Percentiles rank a stretch among this genome's conserved stretches.
These are phyloP conservation scores for Phytopythium vexans DNA, from an alignment of 352 stramenopile species.

Conservation along the genomic window DNA sequence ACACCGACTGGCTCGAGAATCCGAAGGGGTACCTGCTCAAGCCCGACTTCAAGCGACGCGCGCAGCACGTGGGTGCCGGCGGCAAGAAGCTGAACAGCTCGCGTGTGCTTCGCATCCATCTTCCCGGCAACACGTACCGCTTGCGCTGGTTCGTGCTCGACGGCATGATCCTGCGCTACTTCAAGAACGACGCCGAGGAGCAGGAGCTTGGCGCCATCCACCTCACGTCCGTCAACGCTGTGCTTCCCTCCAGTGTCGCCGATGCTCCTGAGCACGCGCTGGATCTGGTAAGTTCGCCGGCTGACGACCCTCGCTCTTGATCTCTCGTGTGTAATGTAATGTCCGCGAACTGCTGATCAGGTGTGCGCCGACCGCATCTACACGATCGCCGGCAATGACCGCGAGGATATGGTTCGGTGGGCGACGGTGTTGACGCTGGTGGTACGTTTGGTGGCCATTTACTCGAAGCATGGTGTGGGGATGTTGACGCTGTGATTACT, in stretches of 20 bases:
- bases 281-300: slow-evolving; percentile 45
- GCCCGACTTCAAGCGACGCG: slow-evolving; percentile 86
- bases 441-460: slow-evolving; percentile 20
- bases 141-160: slow-evolving; percentile 87
- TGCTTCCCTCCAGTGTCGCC: slow-evolving; percentile 85
- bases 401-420: slow-evolving; percentile 89
- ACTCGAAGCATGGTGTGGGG: not conserved
- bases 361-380: slow-evolving; percentile 88
- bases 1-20: slow-evolving; percentile 89
- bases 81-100: slow-evolving; percentile 86
- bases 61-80: slow-evolving; percentile 79
- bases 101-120: slow-evolving; percentile 67
- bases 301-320: not conserved
- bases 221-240: slow-evolving; percentile 82
- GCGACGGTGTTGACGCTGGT: slow-evolving; percentile 84
- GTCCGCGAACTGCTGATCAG: slow-evolving; percentile 15
- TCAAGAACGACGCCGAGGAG: slow-evolving; percentile 84
- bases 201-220: slow-evolving; percentile 88
- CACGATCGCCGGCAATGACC: slow-evolving; percentile 79
- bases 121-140: slow-evolving; percentile 78
- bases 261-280: slow-evolving; percentile 82
- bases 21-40: slow-evolving; percentile 87
- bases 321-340: slow-evolving; percentile 2
- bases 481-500: slow-evolving; percentile 1
- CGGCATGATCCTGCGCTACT: slow-evolving; percentile 87